phyloP scores from a whole-genome alignment of 2,329 filamentous ascomycete species.

The Polytolypa hystricis region DNA sequence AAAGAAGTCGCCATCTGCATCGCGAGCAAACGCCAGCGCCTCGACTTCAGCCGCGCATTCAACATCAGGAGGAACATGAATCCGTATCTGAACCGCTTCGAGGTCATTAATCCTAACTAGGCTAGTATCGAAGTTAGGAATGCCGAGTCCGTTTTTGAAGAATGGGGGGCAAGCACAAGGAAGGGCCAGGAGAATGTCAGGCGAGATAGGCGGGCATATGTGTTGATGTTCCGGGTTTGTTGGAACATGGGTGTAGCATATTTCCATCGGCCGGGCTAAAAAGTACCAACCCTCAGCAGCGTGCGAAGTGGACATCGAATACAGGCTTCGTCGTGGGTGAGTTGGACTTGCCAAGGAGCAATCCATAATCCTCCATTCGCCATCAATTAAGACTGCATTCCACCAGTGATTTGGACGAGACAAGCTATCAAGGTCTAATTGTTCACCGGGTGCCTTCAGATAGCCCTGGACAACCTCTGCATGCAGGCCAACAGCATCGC shows the following conservation, averaged over 20 bases:
- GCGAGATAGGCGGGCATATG: conserved; percentile 75
- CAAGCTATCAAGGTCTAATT: conserved; percentile 66
- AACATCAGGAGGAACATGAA: conserved; percentile 78
- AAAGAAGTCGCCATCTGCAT: conserved; percentile 83
- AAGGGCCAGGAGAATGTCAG: conserved; percentile 74
- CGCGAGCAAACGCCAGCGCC: conserved; percentile 64
- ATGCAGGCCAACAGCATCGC: conserved; percentile 72
- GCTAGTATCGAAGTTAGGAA: conserved; percentile 86
- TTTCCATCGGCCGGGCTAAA: conserved; percentile 73
- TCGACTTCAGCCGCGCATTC: conserved; percentile 91
- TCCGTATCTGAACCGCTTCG: conserved; percentile 82
- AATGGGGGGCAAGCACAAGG: conserved; percentile 78
- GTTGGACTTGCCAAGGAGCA: conserved; percentile 86
- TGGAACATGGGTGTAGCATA: conserved; percentile 93
- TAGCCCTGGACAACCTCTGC: conserved; percentile 83
- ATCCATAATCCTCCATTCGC: conserved; percentile 94
- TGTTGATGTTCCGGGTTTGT: conserved; percentile 83
- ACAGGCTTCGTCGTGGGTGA: conserved; percentile 66
- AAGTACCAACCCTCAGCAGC: conserved; percentile 87
- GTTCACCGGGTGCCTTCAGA: conserved; percentile 79
- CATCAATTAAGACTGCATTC: conserved; percentile 88
- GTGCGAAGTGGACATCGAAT: conserved; percentile 60
- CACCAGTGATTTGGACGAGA: conserved; percentile 94
- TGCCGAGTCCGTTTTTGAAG: conserved; percentile 69
- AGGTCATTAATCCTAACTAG: conserved; percentile 76